These are phyloP conservation scores for Gastrolobium bilobum DNA, from an alignment of 306 rosid species.

Conservation along the genomic window DNA sequence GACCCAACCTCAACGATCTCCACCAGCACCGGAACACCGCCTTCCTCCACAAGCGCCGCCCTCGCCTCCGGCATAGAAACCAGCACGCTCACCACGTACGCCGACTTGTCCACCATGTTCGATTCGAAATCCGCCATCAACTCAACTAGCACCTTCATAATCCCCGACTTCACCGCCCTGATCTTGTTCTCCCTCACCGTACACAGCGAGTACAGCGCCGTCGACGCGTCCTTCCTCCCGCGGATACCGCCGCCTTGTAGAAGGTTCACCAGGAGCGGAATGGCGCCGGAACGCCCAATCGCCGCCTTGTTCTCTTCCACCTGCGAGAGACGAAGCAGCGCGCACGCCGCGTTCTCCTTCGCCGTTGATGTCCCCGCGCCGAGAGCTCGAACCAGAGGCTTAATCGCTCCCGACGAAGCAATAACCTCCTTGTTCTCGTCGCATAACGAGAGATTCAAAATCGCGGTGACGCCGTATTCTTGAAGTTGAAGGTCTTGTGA, in stretches of 20 bases:
- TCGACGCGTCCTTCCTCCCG: slow-evolving; percentile 94
- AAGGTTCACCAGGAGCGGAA: slow-evolving; percentile 79
- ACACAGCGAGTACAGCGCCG: slow-evolving; percentile 87
- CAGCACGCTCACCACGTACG: slow-evolving; percentile 83
- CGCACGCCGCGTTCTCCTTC: slow-evolving; percentile 95
- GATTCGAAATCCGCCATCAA: slow-evolving; percentile 91
- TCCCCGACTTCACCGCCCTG: slow-evolving; percentile 83
- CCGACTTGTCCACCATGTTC: slow-evolving; percentile 95
- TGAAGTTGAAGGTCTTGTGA: slow-evolving; percentile 85
- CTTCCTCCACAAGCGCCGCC: slow-evolving; percentile 83
- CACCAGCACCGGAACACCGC: slow-evolving; percentile 91
- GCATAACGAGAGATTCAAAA: slow-evolving; percentile 88
- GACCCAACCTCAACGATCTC: slow-evolving; percentile 92
- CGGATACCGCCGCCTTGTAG: slow-evolving; percentile 76
- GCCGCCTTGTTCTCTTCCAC: slow-evolving; percentile 74
- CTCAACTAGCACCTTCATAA: slow-evolving; percentile 89
- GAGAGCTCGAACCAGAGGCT: slow-evolving; percentile 78
- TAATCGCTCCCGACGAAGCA: slow-evolving; percentile 82
- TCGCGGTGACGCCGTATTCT: slow-evolving; percentile 95
- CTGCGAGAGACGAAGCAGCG: slow-evolving; percentile 85
- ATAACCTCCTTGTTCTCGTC: slow-evolving; percentile 91
- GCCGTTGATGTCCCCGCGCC: slow-evolving; percentile 75
- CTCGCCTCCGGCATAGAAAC: slow-evolving; percentile 78
- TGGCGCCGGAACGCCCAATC: slow-evolving; percentile 92
- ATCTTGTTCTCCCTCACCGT: slow-evolving; percentile 84